A percentile compares a stretch with the other conserved stretches of the same genome.
phyloP scores from a whole-genome alignment of 257 asterid genomes.

The Ballota nigra region DNA sequence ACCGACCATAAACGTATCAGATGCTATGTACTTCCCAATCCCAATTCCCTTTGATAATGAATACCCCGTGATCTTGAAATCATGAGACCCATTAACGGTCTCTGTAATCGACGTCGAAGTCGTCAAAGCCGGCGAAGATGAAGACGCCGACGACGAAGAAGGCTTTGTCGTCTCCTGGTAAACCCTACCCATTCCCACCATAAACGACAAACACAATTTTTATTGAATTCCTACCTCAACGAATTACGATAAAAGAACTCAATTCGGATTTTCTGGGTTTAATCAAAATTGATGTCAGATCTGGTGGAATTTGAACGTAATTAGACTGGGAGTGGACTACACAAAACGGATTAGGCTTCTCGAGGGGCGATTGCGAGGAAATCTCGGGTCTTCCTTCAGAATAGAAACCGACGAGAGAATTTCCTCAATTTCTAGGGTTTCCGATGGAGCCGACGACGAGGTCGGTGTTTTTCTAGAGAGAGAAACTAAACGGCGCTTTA shows the following conservation, averaged over 20 bases:
- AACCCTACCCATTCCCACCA: slow-evolving; percentile 72
- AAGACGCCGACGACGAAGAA: slow-evolving; percentile 42
- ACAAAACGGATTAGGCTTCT: slow-evolving; percentile 23
- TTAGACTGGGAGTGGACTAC: slow-evolving; percentile 21
- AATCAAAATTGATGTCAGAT: slow-evolving; percentile 22
- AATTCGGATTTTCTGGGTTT: slow-evolving; percentile 3
- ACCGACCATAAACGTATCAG: slow-evolving; percentile 85
- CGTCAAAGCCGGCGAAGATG: slow-evolving; percentile 49
- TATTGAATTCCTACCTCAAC: background rate
- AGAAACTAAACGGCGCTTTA: background rate
- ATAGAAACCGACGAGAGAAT: slow-evolving; percentile 27
- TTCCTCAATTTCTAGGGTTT: slow-evolving; percentile 42
- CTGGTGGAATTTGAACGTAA: slow-evolving; percentile 22
- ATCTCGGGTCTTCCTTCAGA: slow-evolving; percentile 20
- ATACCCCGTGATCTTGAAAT: slow-evolving; percentile 80
- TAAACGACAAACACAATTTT: background rate
- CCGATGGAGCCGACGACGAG: slow-evolving; percentile 24
- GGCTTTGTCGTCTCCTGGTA: slow-evolving; percentile 47
- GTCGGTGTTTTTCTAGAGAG: slow-evolving; percentile 32
- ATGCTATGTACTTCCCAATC: slow-evolving; percentile 79
- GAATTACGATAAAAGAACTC: background rate
- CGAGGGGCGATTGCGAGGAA: slow-evolving; percentile 27
- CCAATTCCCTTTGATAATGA: slow-evolving; percentile 82
- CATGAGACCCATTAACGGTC: slow-evolving; percentile 81
- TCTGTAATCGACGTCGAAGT: slow-evolving; percentile 76